Percentiles rank a stretch among this genome's conserved stretches.
Evolutionary conservation across 176 grass and related monocot species (phyloP).

Genomic region (Ananas comosus): DNA sequence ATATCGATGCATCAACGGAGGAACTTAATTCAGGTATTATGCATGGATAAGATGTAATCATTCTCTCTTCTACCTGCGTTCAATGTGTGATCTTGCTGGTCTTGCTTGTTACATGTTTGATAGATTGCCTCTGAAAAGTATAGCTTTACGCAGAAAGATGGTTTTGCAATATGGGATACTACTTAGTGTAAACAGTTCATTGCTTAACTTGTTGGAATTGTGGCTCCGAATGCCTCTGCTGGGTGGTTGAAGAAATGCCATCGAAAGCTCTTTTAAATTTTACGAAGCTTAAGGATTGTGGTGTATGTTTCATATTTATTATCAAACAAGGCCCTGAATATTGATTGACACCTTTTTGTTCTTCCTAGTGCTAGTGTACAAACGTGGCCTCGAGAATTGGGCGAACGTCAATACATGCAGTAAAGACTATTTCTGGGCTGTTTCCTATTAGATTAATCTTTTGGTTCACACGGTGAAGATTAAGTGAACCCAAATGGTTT

Average conservation of each 20-base stretch:
- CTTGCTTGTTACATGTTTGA: conserved; percentile 41
- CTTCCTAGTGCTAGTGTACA: conserved; percentile 20
- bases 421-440: too few species aligned
- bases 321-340: conserved; percentile 37
- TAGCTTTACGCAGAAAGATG: conserved; percentile 59
- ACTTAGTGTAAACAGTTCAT: conserved; percentile 42
- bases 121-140: conserved; percentile 36
- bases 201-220: conserved; percentile 62
- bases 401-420: too few species aligned
- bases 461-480: too few species aligned
- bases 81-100: conserved; percentile 40
- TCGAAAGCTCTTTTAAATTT: conserved; percentile 41
- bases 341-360: conserved; percentile 41
- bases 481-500: too few species aligned
- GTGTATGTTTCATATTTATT: conserved; percentile 53
- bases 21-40: too few species aligned
- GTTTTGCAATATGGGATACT: conserved; percentile 44
- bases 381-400: too few species aligned
- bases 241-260: conserved; percentile 46
- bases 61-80: conserved; percentile 38
- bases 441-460: too few species aligned
- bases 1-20: too few species aligned
- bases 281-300: conserved; percentile 44
- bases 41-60: too few species aligned
- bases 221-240: conserved; percentile 36